Evolutionary conservation across 495 filamentous ascomycete species (phyloP).

Genomic region (Penicillium goetzii): DNA sequence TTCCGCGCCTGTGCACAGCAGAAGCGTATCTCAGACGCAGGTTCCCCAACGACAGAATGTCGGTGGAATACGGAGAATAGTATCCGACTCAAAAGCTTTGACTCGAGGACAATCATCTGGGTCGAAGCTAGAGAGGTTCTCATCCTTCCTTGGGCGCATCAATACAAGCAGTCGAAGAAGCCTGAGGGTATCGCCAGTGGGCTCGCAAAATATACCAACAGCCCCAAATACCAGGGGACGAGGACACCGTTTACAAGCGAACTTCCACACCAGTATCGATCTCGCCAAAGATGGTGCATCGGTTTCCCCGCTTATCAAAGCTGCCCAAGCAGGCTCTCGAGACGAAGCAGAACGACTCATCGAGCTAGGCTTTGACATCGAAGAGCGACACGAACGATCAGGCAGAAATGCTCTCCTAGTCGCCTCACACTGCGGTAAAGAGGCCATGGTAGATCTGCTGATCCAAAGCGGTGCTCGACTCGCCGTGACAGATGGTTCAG

Average conservation of each 20-base stretch:
- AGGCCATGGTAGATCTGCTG: constrained; percentile 45
- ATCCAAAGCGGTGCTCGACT: constrained; percentile 43
- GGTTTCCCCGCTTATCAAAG: constrained; percentile 45
- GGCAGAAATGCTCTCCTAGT: constrained; percentile 49
- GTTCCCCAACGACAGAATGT: constrained; percentile 12
- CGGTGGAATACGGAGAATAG: constrained; percentile 25
- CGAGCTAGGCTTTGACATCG: constrained; percentile 42
- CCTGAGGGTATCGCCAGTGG: constrained; percentile 12
- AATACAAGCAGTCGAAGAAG: constrained; percentile 26
- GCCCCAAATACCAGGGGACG: constrained; percentile 10
- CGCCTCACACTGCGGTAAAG: constrained; percentile 52
- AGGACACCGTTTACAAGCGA: constrained; percentile 27
- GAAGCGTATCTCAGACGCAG: constrained; percentile 28
- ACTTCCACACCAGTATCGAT: constrained; percentile 47
- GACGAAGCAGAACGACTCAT: constrained; percentile 47
- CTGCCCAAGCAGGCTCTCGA: constrained; percentile 44
- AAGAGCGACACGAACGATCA: constrained; percentile 41
- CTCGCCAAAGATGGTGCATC: constrained; percentile 37
- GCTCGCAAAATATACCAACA: constrained; percentile 15
- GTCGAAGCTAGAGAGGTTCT: constrained; percentile 30
- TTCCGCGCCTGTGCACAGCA: constrained; percentile 33
- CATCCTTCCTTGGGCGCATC: constrained; percentile 31
- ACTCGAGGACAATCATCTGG: constrained; percentile 18
- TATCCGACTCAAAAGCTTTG: constrained; percentile 31
- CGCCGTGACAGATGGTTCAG: constrained; percentile 37